phyloP scores from a whole-genome alignment of 306 rosid species.

The Hippophae gyantsensis region DNA sequence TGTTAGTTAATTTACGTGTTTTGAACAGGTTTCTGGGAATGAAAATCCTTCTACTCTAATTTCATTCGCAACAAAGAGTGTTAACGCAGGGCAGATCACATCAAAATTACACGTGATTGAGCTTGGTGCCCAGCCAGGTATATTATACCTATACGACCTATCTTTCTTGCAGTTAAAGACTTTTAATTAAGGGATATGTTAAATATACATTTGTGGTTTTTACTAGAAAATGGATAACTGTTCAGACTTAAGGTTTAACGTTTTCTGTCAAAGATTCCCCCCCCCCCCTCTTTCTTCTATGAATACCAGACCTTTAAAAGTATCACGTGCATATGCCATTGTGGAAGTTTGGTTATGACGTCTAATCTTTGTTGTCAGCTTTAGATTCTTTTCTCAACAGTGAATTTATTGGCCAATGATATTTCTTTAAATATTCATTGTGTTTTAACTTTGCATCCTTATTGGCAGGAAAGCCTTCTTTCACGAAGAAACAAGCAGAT shows the following conservation, averaged over 20 bases:
- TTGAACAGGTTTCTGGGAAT: constrained; percentile 79
- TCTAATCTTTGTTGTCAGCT: background rate
- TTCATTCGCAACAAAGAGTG: constrained; percentile 86
- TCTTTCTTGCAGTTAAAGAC: background rate
- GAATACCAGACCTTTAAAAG: no score
- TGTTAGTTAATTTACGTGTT: constrained; percentile 9
- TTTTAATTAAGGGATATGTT: no score
- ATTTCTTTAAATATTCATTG: background rate
- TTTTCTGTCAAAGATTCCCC: no score
- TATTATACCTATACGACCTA: constrained; percentile 3
- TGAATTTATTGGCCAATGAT: background rate
- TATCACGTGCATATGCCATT: no score
- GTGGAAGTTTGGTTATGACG: no score
- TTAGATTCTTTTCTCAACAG: background rate
- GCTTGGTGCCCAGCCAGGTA: constrained; percentile 99
- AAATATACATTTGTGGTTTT: no score
- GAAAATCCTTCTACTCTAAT: constrained; percentile 79
- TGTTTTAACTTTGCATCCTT: constrained; percentile 6
- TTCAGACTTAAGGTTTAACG: no score
- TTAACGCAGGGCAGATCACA: constrained; percentile 87
- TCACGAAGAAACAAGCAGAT: constrained; percentile 96
- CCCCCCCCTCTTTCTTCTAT: no score
- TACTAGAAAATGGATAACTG: no score
- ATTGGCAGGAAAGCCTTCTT: constrained; percentile 83
- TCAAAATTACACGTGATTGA: constrained; percentile 93